These are phyloP conservation scores for Pythium folliculosum DNA, from an alignment of 352 stramenopile species.

Conservation along the genomic window DNA sequence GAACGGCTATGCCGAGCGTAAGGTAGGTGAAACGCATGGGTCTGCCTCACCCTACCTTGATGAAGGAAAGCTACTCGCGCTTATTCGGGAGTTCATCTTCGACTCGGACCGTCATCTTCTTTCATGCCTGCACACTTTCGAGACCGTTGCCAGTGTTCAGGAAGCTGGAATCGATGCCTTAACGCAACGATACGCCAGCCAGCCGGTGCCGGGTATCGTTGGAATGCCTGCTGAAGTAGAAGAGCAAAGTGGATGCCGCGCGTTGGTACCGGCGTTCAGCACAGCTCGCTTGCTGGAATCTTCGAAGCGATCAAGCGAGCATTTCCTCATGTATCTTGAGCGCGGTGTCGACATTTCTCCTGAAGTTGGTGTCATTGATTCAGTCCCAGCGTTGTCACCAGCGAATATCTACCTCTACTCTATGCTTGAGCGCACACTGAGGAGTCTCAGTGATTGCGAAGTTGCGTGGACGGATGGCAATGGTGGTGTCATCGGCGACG, in stretches of 20 bases:
- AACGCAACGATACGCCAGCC: slow-evolving; percentile 6
- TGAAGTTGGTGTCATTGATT: background rate
- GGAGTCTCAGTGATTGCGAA: slow-evolving; percentile 81
- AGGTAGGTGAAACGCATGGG: slow-evolving; percentile 1
- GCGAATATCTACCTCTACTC: slow-evolving; percentile 85
- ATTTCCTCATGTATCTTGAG: slow-evolving; percentile 88
- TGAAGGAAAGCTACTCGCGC: slow-evolving; percentile 69
- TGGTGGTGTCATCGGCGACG: slow-evolving; percentile 12
- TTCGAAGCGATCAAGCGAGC: slow-evolving; percentile 67
- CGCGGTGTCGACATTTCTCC: slow-evolving; percentile 12
- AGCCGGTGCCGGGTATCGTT: slow-evolving; percentile 41
- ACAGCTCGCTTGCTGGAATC: slow-evolving; percentile 71
- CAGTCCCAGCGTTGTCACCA: slow-evolving; percentile 38
- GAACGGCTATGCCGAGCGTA: background rate
- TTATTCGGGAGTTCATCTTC: slow-evolving; percentile 78
- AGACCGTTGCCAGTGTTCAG: slow-evolving; percentile 63
- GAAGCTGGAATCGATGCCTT: slow-evolving; percentile 41
- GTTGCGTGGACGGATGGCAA: slow-evolving; percentile 76
- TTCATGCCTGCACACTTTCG: slow-evolving; percentile 82
- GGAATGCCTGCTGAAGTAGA: slow-evolving; percentile 24
- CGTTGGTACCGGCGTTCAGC: slow-evolving; percentile 81
- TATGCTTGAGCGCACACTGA: slow-evolving; percentile 82
- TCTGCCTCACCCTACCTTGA: slow-evolving; percentile 49
- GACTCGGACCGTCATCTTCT: slow-evolving; percentile 79
- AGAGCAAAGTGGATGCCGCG: slow-evolving; percentile 19